Evolutionary conservation across 2,329 filamentous ascomycete species (phyloP).

Genomic region (Clonostachys rhizophaga): DNA sequence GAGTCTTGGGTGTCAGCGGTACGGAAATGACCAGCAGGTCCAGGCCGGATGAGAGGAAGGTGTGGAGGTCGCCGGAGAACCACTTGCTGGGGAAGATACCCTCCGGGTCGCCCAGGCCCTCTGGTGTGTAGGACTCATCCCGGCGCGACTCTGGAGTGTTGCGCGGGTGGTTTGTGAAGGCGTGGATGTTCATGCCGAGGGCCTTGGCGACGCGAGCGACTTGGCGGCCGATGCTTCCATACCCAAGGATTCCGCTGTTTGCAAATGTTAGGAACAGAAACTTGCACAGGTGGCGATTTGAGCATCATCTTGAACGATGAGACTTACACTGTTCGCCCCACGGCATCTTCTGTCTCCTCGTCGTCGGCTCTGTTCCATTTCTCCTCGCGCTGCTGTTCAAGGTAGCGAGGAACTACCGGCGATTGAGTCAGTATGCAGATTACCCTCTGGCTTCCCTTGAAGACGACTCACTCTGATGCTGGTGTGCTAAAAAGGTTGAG

Average conservation of each 20-base stretch:
- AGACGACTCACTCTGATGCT: conserved; percentile 33
- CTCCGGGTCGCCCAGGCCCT: conserved; percentile 54
- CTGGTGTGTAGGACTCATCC: conserved; percentile 64
- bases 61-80: conserved; percentile 47
- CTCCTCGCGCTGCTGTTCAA: conserved; percentile 33
- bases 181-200: conserved; percentile 68
- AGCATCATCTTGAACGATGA: neutral
- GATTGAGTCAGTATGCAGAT: neutral
- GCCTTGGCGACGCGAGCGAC: conserved; percentile 53
- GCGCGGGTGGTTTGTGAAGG: conserved; percentile 70
- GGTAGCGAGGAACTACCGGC: conserved; percentile 34
- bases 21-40: conserved; percentile 48
- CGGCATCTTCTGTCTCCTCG: conserved; percentile 32
- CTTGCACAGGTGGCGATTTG: neutral
- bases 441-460: no score
- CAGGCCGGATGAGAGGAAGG: conserved; percentile 43
- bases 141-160: conserved; percentile 57
- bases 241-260: conserved; percentile 44
- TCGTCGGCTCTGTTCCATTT: conserved; percentile 32
- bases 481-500: conserved; percentile 41
- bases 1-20: conserved; percentile 43
- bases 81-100: conserved; percentile 43
- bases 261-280: neutral
- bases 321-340: conserved; percentile 43
- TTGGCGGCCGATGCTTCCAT: conserved; percentile 50